phyloP scores from a whole-genome alignment of 2,329 filamentous ascomycete genomes.

The Diaporthe destruens region DNA sequence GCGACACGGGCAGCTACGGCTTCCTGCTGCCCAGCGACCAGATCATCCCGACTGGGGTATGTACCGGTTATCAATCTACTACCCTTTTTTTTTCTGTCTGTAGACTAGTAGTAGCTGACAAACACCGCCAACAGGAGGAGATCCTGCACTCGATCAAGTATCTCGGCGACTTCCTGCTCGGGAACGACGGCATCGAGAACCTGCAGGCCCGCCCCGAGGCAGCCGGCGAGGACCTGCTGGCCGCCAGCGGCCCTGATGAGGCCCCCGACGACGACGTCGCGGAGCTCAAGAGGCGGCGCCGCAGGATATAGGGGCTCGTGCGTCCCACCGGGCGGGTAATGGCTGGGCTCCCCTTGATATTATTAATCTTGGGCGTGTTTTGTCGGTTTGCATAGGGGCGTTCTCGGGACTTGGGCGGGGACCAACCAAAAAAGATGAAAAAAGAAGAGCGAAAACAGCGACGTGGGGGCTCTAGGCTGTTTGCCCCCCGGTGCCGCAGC shows the following conservation, averaged over 20 bases:
- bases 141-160: conserved; percentile 86
- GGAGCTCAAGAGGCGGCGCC: conserved; percentile 40
- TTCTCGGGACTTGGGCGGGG: neutral
- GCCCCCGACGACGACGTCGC: conserved; percentile 21
- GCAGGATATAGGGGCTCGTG: conserved; percentile 16
- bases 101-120: neutral
- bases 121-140: conserved; percentile 67
- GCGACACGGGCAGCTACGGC: conserved; percentile 94
- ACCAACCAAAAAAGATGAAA: no score
- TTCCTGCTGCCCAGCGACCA: conserved; percentile 89
- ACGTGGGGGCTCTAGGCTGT: neutral
- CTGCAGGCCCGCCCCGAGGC: conserved; percentile 43
- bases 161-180: conserved; percentile 83
- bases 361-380: neutral
- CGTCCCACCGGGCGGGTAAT: no score
- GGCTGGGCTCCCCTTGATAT: neutral
- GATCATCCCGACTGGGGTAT: conserved; percentile 82
- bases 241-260: conserved; percentile 27
- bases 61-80: neutral
- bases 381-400: neutral
- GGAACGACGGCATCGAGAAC: conserved; percentile 75
- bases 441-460: neutral
- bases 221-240: conserved; percentile 43
- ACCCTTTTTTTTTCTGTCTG: no score
- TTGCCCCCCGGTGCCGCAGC: conserved; percentile 1